A percentile compares a stretch with the other conserved stretches of the same genome.
These are phyloP conservation scores for Saccharomyces hybrid DNA, from an alignment of 1,139 yeast species.

Conservation along the genomic window DNA sequence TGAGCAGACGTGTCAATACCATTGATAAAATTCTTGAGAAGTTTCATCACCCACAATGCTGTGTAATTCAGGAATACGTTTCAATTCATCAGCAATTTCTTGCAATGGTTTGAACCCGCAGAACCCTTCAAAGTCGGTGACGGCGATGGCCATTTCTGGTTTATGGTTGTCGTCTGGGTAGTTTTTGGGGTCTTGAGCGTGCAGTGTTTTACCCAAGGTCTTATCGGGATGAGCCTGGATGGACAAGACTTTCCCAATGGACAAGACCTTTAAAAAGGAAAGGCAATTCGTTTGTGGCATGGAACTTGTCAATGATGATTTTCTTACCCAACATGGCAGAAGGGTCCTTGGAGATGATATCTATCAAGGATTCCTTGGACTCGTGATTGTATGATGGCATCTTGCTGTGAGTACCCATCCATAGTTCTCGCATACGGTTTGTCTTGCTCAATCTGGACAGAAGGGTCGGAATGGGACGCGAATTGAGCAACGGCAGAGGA, in stretches of 20 bases:
- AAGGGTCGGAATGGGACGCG: slow-evolving; percentile 63
- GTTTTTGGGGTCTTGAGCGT: slow-evolving; percentile 76
- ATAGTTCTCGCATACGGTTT: slow-evolving; percentile 85
- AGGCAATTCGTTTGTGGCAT: slow-evolving; percentile 67
- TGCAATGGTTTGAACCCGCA: slow-evolving; percentile 93
- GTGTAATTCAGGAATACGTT: slow-evolving; percentile 66
- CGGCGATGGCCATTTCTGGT: slow-evolving; percentile 98
- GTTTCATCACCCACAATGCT: slow-evolving; percentile 60
- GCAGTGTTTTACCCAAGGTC: slow-evolving; percentile 66
- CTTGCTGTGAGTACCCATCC: slow-evolving; percentile 99
- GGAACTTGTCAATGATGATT: slow-evolving; percentile 61
- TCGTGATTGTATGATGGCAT: slow-evolving; percentile 68
- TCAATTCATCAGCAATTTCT: slow-evolving; percentile 60
- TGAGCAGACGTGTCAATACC: slow-evolving; percentile 43
- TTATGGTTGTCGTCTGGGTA: slow-evolving; percentile 97
- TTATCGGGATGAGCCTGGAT: slow-evolving; percentile 99
- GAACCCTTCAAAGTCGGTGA: slow-evolving; percentile 92
- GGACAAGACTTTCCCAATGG: slow-evolving; percentile 84
- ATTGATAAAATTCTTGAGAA: slow-evolving; percentile 45
- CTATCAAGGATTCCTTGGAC: slow-evolving; percentile 52
- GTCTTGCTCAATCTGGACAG: slow-evolving; percentile 52
- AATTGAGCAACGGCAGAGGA: slow-evolving; percentile 82
- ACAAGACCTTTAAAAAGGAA: slow-evolving; percentile 90
- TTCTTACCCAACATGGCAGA: slow-evolving; percentile 46
- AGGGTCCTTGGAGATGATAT: slow-evolving; percentile 57